These are phyloP conservation scores for Lomentospora prolificans DNA, from an alignment of 2,329 filamentous ascomycete species.

Conservation along the genomic window DNA sequence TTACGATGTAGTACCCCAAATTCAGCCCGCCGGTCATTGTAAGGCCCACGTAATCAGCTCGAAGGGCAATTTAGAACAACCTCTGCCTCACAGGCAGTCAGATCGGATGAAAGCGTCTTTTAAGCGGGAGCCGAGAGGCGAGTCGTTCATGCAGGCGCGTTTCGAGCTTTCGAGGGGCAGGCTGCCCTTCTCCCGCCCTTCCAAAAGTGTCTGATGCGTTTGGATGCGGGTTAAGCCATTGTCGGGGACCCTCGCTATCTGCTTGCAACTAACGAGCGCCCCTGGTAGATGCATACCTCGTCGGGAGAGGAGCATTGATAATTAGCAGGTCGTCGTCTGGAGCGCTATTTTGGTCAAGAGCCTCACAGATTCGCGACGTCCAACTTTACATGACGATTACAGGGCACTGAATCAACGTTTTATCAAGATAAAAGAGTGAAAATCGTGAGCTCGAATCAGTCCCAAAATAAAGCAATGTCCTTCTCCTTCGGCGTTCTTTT, in stretches of 20 bases:
- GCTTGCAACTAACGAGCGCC: no score
- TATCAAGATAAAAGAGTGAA: no score
- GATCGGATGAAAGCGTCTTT: constrained; percentile 1
- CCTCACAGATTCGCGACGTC: no score
- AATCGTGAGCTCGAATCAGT: no score
- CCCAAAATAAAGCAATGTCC: no score
- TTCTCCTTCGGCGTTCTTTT: no score
- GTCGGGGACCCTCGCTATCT: not conserved
- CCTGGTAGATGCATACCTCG: no score
- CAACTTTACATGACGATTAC: no score
- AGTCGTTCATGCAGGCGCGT: constrained; percentile 1
- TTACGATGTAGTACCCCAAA: not conserved
- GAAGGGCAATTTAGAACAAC: not conserved
- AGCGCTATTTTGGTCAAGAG: no score
- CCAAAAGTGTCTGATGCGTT: not conserved
- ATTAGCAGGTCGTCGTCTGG: not conserved
- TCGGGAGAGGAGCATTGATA: no score
- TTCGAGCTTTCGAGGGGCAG: not conserved
- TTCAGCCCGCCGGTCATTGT: not conserved
- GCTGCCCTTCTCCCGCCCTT: not conserved
- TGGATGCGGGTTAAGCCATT: not conserved
- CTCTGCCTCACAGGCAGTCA: not conserved
- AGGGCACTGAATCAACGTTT: no score
- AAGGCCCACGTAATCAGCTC: not conserved
- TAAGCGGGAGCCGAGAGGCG: not conserved